Base-by-base conservation (phyloP, 2,329 filamentous ascomycete species). In the Venturiaceae sp. region DNA sequence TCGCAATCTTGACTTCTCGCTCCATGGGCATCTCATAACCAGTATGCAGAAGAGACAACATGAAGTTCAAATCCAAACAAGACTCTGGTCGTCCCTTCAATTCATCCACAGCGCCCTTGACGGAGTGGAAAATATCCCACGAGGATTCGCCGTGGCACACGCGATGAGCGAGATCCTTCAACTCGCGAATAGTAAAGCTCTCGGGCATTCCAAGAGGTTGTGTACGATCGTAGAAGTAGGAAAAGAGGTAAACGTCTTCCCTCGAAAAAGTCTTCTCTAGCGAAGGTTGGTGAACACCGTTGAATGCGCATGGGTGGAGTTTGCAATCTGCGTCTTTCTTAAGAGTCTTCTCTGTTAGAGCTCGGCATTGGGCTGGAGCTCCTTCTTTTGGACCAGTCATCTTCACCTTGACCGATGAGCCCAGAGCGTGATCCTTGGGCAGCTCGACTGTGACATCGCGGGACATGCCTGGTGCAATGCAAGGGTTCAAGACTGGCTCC, bases 11-110 rank as follows among this genome's bases (percentile, higher is more conserved):
- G 64, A 99, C 91, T 74, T 99, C 94, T 39, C 95, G 83, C 65
- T 96, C 90, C 66, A 97, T 86, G 3, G 92, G 92, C 90, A 99
- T 96, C 65, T 97, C 94, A 68, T 99, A 99, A 3, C 94, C 94
- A 5, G 90, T 95, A 74, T 97, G 92, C 58, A 97, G 77, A 59
- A 99, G 79, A 28, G 89, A 89, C 66, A 95, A 77, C 90, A 96
- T 96, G 70, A 97, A 99, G 77, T 90, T 99, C 66, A 99, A 77
- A 73, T 99, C 94, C 66, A 99, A 76, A 75, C 94, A 99, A 73
- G 87, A 89, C 74, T 99, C 92, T 2, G 94, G 91, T 60, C 92
- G 83, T 62, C 83, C 91, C 57, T 79, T 77, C 33, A 99, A 80
- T 76, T 97, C 91, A 1, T 86, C 80, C 55, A 96, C 72, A 0